Base-by-base conservation (phyloP, 345 rosid species). In the Cardiospermum halicacabum region DNA sequence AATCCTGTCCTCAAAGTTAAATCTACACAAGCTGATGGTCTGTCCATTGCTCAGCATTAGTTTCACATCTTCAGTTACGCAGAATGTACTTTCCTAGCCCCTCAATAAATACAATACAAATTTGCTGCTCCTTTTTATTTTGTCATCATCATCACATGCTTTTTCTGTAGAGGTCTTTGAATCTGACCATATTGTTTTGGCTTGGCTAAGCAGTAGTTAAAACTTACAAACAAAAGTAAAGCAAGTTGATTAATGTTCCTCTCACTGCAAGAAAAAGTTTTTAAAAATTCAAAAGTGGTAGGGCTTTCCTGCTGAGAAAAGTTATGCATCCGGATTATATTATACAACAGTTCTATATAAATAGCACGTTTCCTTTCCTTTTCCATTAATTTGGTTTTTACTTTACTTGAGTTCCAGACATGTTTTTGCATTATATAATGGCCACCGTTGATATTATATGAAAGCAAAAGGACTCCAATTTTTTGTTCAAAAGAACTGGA, bases 1-100 rank as follows among this genome's bases (percentile, higher is more conserved):
- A 74, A 69, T 65, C 71, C 74, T 1, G 68, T 74, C 42, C 74
- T 69, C 6, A 72, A 60, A 56, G 75, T 63, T 21, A 47, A 59
- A 32, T 53, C 31, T 3, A 31, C 60, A 3, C 28, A 49, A 36
- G 22, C 50, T 26, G 22, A 3, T 11, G 19, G 30, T n/a, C 55
- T 18, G 18, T n/a, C n/a, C n/a, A 32, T 47, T 61, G 65, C 16
- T 45, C 50, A 19, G 5, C 24, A 45, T 45, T 45, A 45, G 50
- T 45, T 45, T 12, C 48, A 42, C 16, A 18, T 3, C 3, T 37
- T n/a, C n/a, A n/a, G n/a, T n/a, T n/a, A n/a, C n/a, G n/a, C n/a
- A n/a, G n/a, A n/a, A n/a, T n/a, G n/a, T n/a, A n/a, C n/a, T n/a
- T n/a, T n/a, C n/a, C n/a, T n/a, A n/a, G n/a, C n/a, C n/a, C n/a